These are phyloP conservation scores for Epichloe elymi DNA, from an alignment of 2,329 filamentous ascomycete species.

Conservation along the genomic window DNA sequence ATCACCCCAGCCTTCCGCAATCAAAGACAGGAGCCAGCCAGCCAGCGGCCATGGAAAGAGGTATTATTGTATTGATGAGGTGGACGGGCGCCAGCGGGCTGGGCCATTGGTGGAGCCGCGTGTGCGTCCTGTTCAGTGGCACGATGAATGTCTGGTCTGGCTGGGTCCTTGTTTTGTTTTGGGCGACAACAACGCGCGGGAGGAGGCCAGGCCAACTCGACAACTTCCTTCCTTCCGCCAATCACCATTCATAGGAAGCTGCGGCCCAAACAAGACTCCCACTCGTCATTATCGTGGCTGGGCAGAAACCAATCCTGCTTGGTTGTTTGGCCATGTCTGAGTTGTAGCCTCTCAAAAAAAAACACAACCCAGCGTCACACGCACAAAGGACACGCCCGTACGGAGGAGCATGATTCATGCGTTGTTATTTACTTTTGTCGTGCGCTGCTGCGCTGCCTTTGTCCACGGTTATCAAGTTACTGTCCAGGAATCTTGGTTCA, in stretches of 20 bases:
- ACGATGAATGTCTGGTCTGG: background rate
- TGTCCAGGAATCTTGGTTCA: background rate
- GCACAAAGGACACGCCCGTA: background rate
- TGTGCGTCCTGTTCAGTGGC: background rate
- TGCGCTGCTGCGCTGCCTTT: background rate
- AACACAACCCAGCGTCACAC: too few species aligned
- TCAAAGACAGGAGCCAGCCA: background rate
- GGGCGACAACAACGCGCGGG: too few species aligned
- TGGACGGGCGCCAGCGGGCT: conserved; percentile 2
- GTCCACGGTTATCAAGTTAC: background rate
- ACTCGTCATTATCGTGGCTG: too few species aligned
- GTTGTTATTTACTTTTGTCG: background rate
- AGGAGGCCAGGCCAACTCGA: too few species aligned
- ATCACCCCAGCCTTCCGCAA: background rate
- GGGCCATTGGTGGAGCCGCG: conserved; percentile 3
- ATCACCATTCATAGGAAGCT: too few species aligned
- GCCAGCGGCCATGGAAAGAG: background rate
- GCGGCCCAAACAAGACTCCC: background rate
- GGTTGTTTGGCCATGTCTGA: too few species aligned
- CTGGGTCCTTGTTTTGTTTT: too few species aligned
- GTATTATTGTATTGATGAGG: background rate
- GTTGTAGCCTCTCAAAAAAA: too few species aligned
- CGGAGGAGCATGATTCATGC: background rate
- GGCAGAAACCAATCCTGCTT: too few species aligned
- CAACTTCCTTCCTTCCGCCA: too few species aligned